Conservation (phyloP, 345 rosid species). For the Eucalyptus microcorys region DNA sequence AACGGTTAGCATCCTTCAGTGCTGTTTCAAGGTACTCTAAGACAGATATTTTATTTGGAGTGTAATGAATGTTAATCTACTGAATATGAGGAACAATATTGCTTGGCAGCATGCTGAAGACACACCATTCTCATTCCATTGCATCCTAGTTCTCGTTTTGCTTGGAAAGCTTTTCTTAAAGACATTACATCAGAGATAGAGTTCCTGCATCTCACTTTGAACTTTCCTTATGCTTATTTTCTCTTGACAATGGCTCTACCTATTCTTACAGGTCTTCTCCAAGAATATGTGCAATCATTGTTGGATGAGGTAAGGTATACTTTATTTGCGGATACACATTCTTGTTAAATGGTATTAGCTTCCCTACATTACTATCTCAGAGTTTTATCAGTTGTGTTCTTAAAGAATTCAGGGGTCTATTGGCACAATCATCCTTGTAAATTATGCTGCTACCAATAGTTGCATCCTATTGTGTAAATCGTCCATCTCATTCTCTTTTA, state of each 20-base stretch:
- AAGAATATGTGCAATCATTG: conserved; percentile 27
- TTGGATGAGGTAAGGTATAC: conserved; percentile 23
- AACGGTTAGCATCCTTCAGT: background rate
- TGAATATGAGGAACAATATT: background rate
- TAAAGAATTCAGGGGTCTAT: background rate
- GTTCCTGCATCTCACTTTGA: background rate
- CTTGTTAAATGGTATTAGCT: background rate
- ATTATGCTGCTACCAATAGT: background rate
- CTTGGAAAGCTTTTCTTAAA: background rate
- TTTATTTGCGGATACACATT: background rate
- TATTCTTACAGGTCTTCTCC: conserved; percentile 25
- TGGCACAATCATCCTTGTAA: background rate
- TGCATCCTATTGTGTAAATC: background rate
- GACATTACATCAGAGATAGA: background rate
- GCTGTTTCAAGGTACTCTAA: background rate
- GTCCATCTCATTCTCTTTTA: background rate
- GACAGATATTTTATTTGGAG: background rate
- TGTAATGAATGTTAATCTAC: background rate
- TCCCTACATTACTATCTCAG: background rate
- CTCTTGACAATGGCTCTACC: conserved; percentile 27
- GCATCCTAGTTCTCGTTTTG: background rate
- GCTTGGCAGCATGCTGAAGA: background rate
- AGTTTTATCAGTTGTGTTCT: background rate
- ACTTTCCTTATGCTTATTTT: background rate
- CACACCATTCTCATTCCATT: background rate